phyloP scores from a whole-genome alignment of 164 flowering plant genomes.

The Piper longum region DNA sequence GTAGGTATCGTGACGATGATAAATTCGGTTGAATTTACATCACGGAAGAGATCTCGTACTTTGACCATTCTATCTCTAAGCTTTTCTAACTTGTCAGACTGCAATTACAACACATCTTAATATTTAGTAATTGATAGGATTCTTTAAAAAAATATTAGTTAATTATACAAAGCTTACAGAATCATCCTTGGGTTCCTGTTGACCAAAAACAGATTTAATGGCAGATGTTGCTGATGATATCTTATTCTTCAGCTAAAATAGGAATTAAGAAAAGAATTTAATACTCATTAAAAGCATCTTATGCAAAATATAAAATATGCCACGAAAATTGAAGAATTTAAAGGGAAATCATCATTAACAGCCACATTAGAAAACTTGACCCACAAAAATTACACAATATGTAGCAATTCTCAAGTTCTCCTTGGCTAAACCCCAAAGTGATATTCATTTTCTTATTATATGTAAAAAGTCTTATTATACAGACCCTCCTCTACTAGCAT shows the following conservation, averaged over 20 bases:
- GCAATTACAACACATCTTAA: conserved; percentile 3
- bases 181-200: conserved; percentile 39
- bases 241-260: conserved; percentile 60
- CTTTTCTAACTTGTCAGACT: conserved; percentile 74
- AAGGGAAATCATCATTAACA: no score
- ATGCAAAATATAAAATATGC: no score
- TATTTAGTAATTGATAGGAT: background rate
- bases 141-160: background rate
- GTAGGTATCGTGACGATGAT: conserved; percentile 92
- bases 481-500: no score
- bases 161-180: conserved; percentile 41
- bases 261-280: background rate
- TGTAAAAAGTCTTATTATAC: no score
- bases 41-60: conserved; percentile 81
- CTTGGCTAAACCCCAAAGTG: no score
- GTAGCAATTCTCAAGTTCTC: no score
- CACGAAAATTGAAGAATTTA: no score
- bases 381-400: no score
- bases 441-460: no score
- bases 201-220: conserved; percentile 72
- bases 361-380: no score
- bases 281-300: no score
- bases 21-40: conserved; percentile 66
- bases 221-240: conserved; percentile 75
- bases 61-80: conserved; percentile 78